A percentile compares a stretch with the other conserved stretches of the same genome.
These are phyloP conservation scores for Gonapodya sp. DNA, from an alignment of 192 early-diverging fungal genomes.

Conservation along the genomic window DNA sequence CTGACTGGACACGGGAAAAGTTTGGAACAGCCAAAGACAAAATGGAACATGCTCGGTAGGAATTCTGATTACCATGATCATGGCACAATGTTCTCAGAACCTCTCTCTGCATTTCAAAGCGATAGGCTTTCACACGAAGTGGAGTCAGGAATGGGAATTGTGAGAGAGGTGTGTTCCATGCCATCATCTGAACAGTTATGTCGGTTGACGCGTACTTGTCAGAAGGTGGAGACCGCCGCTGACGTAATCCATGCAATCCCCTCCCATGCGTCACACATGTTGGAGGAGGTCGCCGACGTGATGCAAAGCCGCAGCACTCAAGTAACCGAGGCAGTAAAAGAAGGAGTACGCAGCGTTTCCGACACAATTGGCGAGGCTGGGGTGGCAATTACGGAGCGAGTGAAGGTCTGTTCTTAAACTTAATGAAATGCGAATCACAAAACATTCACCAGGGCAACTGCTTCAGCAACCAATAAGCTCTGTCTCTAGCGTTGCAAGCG, in stretches of 20 bases:
- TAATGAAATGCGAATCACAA: background rate
- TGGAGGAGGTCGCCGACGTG: background rate
- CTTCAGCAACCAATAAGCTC: background rate
- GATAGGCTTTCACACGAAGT: background rate
- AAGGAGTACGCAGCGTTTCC: background rate
- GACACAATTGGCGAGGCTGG: background rate
- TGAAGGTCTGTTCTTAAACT: background rate
- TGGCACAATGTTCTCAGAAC: background rate
- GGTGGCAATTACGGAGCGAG: background rate
- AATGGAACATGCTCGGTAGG: background rate
- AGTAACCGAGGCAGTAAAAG: background rate
- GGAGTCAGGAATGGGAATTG: background rate
- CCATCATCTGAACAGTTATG: background rate
- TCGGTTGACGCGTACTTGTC: background rate
- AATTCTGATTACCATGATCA: background rate
- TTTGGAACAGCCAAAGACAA: background rate
- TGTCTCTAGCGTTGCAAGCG: background rate
- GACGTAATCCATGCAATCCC: background rate
- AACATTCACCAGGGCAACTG: background rate
- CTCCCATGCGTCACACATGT: background rate
- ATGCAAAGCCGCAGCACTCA: too few relatives aligned
- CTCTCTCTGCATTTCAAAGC: background rate
- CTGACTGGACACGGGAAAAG: background rate
- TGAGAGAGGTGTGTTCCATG: background rate
- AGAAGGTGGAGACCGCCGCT: background rate